phyloP scores from a whole-genome alignment of 768 basidiomycete species.

The Holtermanniella nyarrowii region DNA sequence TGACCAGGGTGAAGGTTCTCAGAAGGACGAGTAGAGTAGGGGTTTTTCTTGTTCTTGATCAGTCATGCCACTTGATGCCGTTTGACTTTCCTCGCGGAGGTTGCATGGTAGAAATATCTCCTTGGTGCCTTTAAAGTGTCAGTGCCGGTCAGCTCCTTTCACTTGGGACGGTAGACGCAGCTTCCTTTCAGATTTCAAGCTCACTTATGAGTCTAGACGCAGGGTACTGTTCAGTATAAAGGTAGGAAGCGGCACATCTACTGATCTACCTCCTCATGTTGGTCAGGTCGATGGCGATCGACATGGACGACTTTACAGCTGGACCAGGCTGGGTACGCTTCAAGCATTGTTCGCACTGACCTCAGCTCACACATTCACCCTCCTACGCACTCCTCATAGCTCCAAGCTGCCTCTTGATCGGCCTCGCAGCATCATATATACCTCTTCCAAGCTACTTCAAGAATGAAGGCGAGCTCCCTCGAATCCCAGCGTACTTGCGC shows the following conservation, averaged over 20 bases:
- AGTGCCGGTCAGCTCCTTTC: no score
- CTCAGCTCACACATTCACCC: background rate
- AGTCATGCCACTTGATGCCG: background rate
- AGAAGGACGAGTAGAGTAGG: background rate
- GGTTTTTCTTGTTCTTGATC: background rate
- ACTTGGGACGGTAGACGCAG: no score
- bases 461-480: background rate
- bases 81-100: background rate
- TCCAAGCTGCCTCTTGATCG: background rate
- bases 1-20: constrained; percentile 15
- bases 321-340: no score
- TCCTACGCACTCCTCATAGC: background rate
- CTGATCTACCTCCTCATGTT: background rate
- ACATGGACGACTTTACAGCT: no score
- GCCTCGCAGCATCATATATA: background rate
- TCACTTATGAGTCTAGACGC: background rate
- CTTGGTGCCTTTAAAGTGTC: no score
- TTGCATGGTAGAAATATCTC: no score
- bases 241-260: no score
- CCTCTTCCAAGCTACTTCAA: background rate
- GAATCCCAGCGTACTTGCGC: background rate
- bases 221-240: background rate
- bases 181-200: no score
- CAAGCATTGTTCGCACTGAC: background rate
- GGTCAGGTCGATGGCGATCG: background rate